Percentiles rank a stretch among this genome's conserved stretches.
These are phyloP conservation scores for Plectosphaerella plurivora DNA, from an alignment of 2,329 filamentous ascomycete species.

Conservation along the genomic window DNA sequence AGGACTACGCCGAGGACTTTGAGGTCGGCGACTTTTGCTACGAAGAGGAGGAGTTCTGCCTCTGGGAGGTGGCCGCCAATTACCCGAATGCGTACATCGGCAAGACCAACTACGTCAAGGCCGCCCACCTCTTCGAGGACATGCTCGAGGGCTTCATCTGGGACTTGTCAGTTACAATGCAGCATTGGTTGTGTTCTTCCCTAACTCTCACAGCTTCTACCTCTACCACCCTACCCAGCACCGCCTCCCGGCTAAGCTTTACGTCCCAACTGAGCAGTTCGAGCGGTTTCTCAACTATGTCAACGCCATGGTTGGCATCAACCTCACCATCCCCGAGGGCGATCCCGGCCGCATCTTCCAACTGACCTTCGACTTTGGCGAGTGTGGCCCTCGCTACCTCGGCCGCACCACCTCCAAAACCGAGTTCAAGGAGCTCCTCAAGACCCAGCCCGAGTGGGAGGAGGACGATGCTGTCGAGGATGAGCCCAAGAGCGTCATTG, in stretches of 20 bases:
- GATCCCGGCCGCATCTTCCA: conserved; percentile 48
- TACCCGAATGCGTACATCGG: conserved; percentile 59
- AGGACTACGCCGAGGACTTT: conserved; percentile 9
- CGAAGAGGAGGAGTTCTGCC: conserved; percentile 30
- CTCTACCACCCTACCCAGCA: conserved; percentile 45
- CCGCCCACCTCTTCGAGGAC: conserved; percentile 47
- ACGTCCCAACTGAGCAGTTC: conserved; percentile 66
- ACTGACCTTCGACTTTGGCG: conserved; percentile 56
- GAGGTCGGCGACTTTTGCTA: too few species aligned
- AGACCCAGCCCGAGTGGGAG: conserved; percentile 1
- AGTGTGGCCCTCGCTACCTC: conserved; percentile 63
- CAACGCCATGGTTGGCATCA: conserved; percentile 51
- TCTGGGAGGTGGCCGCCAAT: conserved; percentile 48
- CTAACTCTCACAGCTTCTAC: conserved; percentile 54
- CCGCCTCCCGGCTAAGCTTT: conserved; percentile 42
- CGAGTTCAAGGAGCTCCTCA: conserved; percentile 7
- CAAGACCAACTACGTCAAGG: conserved; percentile 42
- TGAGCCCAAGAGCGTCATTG: conserved; percentile 8
- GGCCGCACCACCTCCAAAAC: conserved; percentile 39
- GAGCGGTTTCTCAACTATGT: conserved; percentile 59
- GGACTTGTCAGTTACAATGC: too few species aligned
- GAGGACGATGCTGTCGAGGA: conserved; percentile 17
- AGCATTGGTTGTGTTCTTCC: neutral
- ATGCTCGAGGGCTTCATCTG: conserved; percentile 60
- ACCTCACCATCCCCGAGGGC: conserved; percentile 54